A percentile compares a stretch with the other conserved stretches of the same genome.
These are phyloP conservation scores for Dioscorea alata DNA, from an alignment of 106 monocot genomes.

Conservation along the genomic window DNA sequence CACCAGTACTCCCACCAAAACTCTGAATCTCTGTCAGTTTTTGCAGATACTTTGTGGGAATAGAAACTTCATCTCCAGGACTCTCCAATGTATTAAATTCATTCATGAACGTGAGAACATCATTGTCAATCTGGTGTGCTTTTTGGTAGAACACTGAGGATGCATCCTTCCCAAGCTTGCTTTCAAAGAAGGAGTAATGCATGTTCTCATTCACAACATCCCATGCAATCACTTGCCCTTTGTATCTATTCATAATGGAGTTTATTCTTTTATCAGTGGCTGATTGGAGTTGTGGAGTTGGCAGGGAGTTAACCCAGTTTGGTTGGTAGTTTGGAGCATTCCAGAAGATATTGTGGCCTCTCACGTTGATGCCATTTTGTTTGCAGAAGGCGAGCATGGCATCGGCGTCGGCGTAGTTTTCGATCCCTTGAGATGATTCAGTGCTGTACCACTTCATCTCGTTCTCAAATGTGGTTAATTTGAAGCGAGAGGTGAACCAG, in stretches of 20 bases:
- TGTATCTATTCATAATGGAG: constrained; percentile 56
- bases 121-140: constrained; percentile 36
- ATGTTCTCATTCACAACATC: constrained; percentile 87
- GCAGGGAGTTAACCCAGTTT: constrained; percentile 43
- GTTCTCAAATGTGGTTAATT: constrained; percentile 65
- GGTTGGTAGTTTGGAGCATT: constrained; percentile 37
- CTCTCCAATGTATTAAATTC: constrained; percentile 73
- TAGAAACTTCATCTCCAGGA: constrained; percentile 22
- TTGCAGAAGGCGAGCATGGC: constrained; percentile 62
- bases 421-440: constrained; percentile 28
- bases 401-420: constrained; percentile 53
- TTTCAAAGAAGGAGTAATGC: constrained; percentile 57
- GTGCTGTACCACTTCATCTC: constrained; percentile 98
- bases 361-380: constrained; percentile 34
- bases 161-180: constrained; percentile 24
- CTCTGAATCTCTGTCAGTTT: constrained; percentile 44
- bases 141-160: constrained; percentile 31
- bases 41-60: constrained; percentile 39
- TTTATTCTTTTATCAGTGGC: constrained; percentile 30
- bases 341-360: constrained; percentile 85
- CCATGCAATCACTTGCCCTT: constrained; percentile 60
- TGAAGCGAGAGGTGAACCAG: constrained; percentile 78
- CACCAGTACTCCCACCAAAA: constrained; percentile 12
- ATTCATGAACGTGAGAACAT: constrained; percentile 59
- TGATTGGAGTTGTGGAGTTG: constrained; percentile 16